phyloP scores from a whole-genome alignment of 495 filamentous ascomycete genomes.

The Xylaria bambusicola region DNA sequence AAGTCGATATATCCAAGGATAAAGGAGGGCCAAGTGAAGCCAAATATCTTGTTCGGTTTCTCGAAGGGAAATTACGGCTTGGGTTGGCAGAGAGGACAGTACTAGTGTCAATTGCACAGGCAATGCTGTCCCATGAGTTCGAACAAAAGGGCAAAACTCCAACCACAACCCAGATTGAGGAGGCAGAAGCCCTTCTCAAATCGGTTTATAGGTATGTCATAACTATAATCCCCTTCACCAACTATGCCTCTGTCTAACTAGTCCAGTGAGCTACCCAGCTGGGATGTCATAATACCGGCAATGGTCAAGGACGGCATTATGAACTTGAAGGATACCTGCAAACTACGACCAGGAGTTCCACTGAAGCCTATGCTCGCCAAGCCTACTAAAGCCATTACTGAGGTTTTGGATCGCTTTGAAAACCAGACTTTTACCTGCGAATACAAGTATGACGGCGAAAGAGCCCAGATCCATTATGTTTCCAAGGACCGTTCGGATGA shows the following conservation, averaged over 20 bases:
- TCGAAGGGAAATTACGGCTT: constrained; percentile 91
- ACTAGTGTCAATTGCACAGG: constrained; percentile 83
- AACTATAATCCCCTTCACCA: constrained; percentile 17
- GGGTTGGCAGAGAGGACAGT: constrained; percentile 92
- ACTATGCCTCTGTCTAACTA: constrained; percentile 21
- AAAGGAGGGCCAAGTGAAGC: constrained; percentile 94
- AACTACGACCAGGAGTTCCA: constrained; percentile 89
- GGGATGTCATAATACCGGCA: constrained; percentile 90
- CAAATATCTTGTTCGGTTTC: constrained; percentile 87
- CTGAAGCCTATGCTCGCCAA: constrained; percentile 99
- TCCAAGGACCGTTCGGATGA: constrained; percentile 74
- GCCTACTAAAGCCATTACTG: constrained; percentile 97
- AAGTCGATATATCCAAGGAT: constrained; percentile 86
- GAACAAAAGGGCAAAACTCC: constrained; percentile 65
- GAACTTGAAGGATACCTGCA: constrained; percentile 80
- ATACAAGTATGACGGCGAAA: constrained; percentile 97
- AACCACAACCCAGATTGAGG: constrained; percentile 70
- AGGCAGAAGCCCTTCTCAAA: constrained; percentile 84
- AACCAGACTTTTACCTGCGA: constrained; percentile 95
- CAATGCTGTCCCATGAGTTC: constrained; percentile 79
- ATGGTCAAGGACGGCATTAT: constrained; percentile 85
- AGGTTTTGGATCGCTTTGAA: constrained; percentile 96
- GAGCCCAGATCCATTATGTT: constrained; percentile 96
- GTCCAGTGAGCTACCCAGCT: constrained; percentile 81
- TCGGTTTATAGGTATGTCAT: constrained; percentile 74